These are phyloP conservation scores for Thyridium curvatum DNA, from an alignment of 2,329 filamentous ascomycete genomes.

Conservation along the genomic window DNA sequence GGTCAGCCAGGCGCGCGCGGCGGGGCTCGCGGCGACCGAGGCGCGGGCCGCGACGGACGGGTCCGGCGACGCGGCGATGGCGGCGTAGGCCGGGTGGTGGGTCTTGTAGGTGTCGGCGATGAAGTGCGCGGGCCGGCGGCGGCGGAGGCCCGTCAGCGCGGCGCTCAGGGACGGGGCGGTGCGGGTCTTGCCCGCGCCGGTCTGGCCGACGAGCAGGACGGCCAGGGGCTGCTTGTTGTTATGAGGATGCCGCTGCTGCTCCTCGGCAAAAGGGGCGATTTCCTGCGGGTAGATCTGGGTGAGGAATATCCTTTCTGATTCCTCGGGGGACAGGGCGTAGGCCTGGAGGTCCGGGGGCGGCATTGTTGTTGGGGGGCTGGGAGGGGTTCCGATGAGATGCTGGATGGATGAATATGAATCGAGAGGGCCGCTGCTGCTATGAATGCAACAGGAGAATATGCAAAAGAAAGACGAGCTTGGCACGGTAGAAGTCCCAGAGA, in stretches of 20 bases:
- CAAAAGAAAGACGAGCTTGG: too few species aligned
- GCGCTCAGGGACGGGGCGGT: conserved; percentile 29
- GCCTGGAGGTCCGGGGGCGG: too few species aligned
- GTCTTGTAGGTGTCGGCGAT: conserved; percentile 44
- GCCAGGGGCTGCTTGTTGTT: conserved; percentile 23
- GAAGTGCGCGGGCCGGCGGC: conserved; percentile 26
- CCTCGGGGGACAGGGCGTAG: conserved; percentile 1
- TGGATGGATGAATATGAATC: too few species aligned
- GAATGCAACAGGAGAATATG: too few species aligned
- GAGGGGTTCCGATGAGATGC: too few species aligned
- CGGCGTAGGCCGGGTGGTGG: conserved; percentile 35
- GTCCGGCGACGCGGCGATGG: conserved; percentile 15
- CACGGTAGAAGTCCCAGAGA: too few species aligned
- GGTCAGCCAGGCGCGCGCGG: conserved; percentile 38
- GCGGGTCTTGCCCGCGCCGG: conserved; percentile 41
- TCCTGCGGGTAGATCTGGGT: too few species aligned
- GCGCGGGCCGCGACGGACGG: conserved; percentile 17
- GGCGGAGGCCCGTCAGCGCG: conserved; percentile 17
- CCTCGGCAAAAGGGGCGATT: too few species aligned
- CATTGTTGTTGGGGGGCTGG: too few species aligned
- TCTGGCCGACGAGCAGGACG: conserved; percentile 37
- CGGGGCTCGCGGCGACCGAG: conserved; percentile 28
- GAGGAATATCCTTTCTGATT: background rate
- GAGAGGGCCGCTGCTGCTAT: too few species aligned
- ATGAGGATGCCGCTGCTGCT: too few species aligned